These are phyloP conservation scores for Aureobasidium sp. DNA, from an alignment of 2,329 filamentous ascomycete species.

Conservation along the genomic window DNA sequence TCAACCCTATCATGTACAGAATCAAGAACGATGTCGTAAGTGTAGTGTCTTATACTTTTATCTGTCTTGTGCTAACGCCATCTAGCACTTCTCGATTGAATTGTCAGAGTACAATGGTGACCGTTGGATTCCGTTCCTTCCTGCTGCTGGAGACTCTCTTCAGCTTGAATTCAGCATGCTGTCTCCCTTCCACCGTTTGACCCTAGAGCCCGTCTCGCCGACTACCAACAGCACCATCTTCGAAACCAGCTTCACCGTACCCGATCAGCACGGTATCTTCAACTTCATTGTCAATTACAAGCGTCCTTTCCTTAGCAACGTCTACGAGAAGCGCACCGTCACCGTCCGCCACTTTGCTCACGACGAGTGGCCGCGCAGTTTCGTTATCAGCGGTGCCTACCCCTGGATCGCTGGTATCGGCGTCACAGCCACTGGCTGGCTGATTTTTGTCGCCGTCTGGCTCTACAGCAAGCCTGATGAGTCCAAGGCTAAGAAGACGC, in stretches of 20 bases:
- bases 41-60: conserved; percentile 22
- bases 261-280: conserved; percentile 98
- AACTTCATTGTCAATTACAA: conserved; percentile 98
- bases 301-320: conserved; percentile 76
- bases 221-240: conserved; percentile 65
- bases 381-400: conserved; percentile 82
- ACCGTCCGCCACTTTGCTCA: conserved; percentile 95
- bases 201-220: conserved; percentile 50
- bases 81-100: conserved; percentile 74
- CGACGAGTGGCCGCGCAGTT: conserved; percentile 91
- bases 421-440: conserved; percentile 73
- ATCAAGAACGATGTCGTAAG: conserved; percentile 95
- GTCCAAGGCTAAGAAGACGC: conserved; percentile 33
- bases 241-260: conserved; percentile 66
- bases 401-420: conserved; percentile 88
- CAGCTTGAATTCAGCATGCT: conserved; percentile 99
- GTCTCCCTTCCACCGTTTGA: conserved; percentile 87
- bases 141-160: conserved; percentile 61
- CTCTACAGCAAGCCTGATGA: conserved; percentile 59
- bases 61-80: background rate
- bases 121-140: conserved; percentile 64
- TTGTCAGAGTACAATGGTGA: conserved; percentile 75
- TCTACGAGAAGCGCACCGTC: conserved; percentile 92
- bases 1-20: conserved; percentile 83
- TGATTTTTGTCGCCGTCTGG: conserved; percentile 82